Conservation (phyloP, 768 basidiomycete genomes). For the Crepidotus variabilis region DNA sequence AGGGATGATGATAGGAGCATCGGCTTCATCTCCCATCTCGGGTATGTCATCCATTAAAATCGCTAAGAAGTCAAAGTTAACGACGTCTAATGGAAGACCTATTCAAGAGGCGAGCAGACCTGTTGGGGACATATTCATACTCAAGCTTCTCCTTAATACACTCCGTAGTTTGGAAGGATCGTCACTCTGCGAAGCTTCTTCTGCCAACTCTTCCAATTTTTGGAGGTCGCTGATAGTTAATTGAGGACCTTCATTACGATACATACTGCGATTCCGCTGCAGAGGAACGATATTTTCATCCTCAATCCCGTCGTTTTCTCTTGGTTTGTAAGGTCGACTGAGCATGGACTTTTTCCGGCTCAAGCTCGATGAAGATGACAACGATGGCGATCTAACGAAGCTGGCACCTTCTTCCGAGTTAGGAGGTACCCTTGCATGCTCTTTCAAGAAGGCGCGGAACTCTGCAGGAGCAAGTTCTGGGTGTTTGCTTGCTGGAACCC, state of each 20-base stretch:
- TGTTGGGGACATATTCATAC: conserved; percentile 80
- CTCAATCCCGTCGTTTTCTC: conserved; percentile 72
- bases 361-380: conserved; percentile 44
- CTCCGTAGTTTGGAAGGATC: conserved; percentile 79
- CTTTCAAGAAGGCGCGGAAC: conserved; percentile 92
- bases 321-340: conserved; percentile 86
- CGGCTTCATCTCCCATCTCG: conserved; percentile 74
- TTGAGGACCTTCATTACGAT: conserved; percentile 71
- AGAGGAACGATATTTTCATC: conserved; percentile 64
- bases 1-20: conserved; percentile 88
- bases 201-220: conserved; percentile 87
- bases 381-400: conserved; percentile 26
- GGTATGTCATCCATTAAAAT: conserved; percentile 65
- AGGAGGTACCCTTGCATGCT: conserved; percentile 67
- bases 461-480: conserved; percentile 97
- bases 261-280: conserved; percentile 62
- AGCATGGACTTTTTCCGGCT: conserved; percentile 91
- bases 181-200: conserved; percentile 80
- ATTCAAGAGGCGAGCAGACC: conserved; percentile 47
- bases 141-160: conserved; percentile 80
- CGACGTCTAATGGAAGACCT: conserved; percentile 13
- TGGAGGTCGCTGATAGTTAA: conserved; percentile 94
- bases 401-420: conserved; percentile 40
- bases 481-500: conserved; percentile 96
- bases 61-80: conserved; percentile 32